Conservation (phyloP, 2,329 filamentous ascomycete genomes). For the Allantophomopsis cytisporea region DNA sequence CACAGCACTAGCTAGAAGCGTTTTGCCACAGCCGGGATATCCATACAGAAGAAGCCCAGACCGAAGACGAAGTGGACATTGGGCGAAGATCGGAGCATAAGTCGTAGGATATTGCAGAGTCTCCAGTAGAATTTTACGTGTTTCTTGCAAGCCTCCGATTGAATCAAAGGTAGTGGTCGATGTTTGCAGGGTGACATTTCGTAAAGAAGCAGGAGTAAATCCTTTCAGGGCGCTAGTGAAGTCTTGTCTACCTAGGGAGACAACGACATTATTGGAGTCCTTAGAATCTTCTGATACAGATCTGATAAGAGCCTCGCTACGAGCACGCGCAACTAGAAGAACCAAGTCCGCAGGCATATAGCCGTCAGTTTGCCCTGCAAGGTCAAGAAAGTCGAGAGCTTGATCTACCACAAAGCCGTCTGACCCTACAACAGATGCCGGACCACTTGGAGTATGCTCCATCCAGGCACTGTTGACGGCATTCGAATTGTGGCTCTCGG, state of each 20-base stretch:
- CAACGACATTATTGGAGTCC: slow-evolving; percentile 31
- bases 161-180: slow-evolving; percentile 86
- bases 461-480: slow-evolving; percentile 54
- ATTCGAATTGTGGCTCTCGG: slow-evolving; percentile 34
- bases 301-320: slow-evolving; percentile 86
- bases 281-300: slow-evolving; percentile 40
- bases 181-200: slow-evolving; percentile 86
- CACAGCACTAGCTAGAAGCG: slow-evolving; percentile 87
- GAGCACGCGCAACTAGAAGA: slow-evolving; percentile 71
- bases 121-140: slow-evolving; percentile 82
- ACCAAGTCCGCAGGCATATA: slow-evolving; percentile 95
- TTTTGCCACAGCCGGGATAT: slow-evolving; percentile 94
- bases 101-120: slow-evolving; percentile 95
- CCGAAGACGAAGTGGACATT: slow-evolving; percentile 86
- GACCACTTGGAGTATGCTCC: slow-evolving; percentile 46
- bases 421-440: slow-evolving; percentile 21
- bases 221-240: slow-evolving; percentile 78
- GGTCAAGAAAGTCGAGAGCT: slow-evolving; percentile 78
- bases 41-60: slow-evolving; percentile 90
- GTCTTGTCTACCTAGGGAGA: slow-evolving; percentile 59
- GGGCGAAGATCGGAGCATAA: slow-evolving; percentile 93
- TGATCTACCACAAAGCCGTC: slow-evolving; percentile 62
- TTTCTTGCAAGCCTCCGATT: slow-evolving; percentile 79
- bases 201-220: slow-evolving; percentile 87
- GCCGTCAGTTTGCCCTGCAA: slow-evolving; percentile 88